Evolutionary conservation across 75 land plant species (phyloP), one percentile per base, ranked within the genome.

Genomic region (Sequoia sempervirens): DNA sequence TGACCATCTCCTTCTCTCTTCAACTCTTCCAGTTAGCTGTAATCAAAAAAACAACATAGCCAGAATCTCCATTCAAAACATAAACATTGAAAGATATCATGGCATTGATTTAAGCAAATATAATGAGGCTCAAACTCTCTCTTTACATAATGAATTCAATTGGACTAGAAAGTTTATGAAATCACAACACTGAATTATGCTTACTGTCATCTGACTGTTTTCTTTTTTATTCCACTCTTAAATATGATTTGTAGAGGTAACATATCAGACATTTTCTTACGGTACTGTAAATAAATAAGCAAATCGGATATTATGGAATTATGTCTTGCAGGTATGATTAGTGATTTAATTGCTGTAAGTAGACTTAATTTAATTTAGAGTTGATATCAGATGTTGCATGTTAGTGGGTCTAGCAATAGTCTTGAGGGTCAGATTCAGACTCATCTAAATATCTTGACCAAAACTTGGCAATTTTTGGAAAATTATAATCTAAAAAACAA

Each of bases 21-120:
- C 98, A 43, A 98, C 97, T 86, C 99, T 88, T 15, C 99, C 99
- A 20, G 99, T 98, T 85, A 98, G 90, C 99, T 96, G 88, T 82
- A 86, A 50, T 82, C 75, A 54, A 81, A 82, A 46, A 13, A 69
- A 66, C 40, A 64, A 30, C 80, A 81, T 28, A 78, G 9, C 45
- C 80, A 45, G 20, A 78, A 78, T 78, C 80, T 78, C 80, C 30
- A 45, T 12, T 45, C 10, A 78, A n/a, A 82, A 69, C 28, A 38
- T 74, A 40, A 34, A 9, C 28, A 36, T 34, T 34, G 74, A 82
- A 82, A 82, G 79, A n/a, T 82, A 72, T 82, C 28, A 38, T 69
- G 40, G 26, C 11, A 56, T 72, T 32, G 40, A 66, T n/a, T 81
- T 10, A 68, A 36, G 41, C 3, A 82, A 81, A 64, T 20, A 8